Percentiles rank a stretch among this genome's conserved stretches.
Evolutionary conservation across 2,329 filamentous ascomycete genomes (phyloP).

Genomic region (Pestalotiopsis sp.): DNA sequence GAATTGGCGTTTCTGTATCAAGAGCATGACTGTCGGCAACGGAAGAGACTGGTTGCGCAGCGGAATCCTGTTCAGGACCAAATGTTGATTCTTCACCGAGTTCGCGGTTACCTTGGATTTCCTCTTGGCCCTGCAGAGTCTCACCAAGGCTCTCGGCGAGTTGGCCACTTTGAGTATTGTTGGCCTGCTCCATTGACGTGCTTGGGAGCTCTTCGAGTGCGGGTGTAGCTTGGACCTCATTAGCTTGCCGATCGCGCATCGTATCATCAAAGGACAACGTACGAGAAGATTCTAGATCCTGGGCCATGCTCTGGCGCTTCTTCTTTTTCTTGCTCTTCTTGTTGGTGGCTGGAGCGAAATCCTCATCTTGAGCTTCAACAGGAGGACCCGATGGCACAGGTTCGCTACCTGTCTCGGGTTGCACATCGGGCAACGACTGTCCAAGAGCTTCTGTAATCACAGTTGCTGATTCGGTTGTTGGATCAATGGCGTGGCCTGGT

Average conservation of each 20-base stretch:
- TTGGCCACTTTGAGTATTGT: not conserved
- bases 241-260: conserved; percentile 16
- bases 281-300: not conserved
- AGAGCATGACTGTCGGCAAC: not conserved
- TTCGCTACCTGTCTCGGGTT: not conserved
- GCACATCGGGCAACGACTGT: not conserved
- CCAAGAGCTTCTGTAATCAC: not conserved
- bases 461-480: not conserved
- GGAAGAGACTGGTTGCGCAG: not conserved
- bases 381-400: not conserved
- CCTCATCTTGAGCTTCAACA: not conserved
- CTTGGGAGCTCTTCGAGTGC: not conserved
- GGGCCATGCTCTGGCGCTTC: conserved; percentile 4
- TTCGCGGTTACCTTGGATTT: conserved; percentile 21
- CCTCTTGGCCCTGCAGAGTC: conserved; percentile 27
- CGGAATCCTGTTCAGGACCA: not conserved
- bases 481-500: not conserved
- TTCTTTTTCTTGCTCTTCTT: conserved; percentile 33
- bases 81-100: not conserved
- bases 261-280: conserved; percentile 18
- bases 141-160: not conserved
- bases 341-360: conserved; percentile 19
- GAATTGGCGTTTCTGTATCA: not conserved
- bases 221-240: not conserved
- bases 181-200: conserved; percentile 3